Percentiles rank a stretch among this genome's conserved stretches.
Evolutionary conservation across 768 basidiomycete genomes (phyloP).

Genomic region (Leccinum pellstonianum): DNA sequence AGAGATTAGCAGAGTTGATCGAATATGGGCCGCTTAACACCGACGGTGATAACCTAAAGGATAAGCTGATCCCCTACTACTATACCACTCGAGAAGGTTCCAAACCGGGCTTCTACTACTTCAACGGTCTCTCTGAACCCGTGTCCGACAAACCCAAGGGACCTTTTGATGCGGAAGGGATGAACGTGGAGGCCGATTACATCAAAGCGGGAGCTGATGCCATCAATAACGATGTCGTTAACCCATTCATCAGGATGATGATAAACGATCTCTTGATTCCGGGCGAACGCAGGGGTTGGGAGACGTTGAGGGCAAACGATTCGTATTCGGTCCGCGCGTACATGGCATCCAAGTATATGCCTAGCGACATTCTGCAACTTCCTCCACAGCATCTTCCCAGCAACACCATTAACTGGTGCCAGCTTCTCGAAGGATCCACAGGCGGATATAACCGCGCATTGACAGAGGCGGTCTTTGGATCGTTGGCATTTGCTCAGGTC

Average conservation of each 20-base stretch:
- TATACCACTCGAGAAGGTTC: slow-evolving; percentile 11
- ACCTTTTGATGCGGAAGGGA: slow-evolving; percentile 4
- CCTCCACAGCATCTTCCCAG: slow-evolving; percentile 18
- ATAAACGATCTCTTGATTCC: slow-evolving; percentile 18
- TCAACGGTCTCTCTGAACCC: slow-evolving; percentile 6
- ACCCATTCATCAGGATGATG: slow-evolving; percentile 23
- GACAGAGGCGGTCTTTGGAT: slow-evolving; percentile 34
- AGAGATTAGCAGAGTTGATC: slow-evolving; percentile 32
- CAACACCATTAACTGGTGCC: slow-evolving; percentile 31
- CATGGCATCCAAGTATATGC: slow-evolving; percentile 25
- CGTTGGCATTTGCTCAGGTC: slow-evolving; percentile 24
- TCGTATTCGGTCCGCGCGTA: slow-evolving; percentile 30
- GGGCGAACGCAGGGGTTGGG: slow-evolving; percentile 23
- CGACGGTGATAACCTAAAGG: slow-evolving; percentile 11
- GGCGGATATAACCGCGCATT: slow-evolving; percentile 37
- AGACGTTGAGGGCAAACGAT: slow-evolving; percentile 28
- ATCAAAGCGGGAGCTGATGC: slow-evolving; percentile 17
- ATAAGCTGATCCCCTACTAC: slow-evolving; percentile 27
- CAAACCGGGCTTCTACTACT: slow-evolving; percentile 9
- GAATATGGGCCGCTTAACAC: slow-evolving; percentile 28
- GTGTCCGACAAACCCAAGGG: neutral
- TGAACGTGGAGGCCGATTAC: slow-evolving; percentile 10
- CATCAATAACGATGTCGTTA: slow-evolving; percentile 18
- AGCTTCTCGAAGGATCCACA: slow-evolving; percentile 33
- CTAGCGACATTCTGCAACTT: slow-evolving; percentile 18